A percentile compares a stretch with the other conserved stretches of the same genome.
phyloP scores from a whole-genome alignment of 495 filamentous ascomycete genomes.

The Paragyromitra xinjiangensis region DNA sequence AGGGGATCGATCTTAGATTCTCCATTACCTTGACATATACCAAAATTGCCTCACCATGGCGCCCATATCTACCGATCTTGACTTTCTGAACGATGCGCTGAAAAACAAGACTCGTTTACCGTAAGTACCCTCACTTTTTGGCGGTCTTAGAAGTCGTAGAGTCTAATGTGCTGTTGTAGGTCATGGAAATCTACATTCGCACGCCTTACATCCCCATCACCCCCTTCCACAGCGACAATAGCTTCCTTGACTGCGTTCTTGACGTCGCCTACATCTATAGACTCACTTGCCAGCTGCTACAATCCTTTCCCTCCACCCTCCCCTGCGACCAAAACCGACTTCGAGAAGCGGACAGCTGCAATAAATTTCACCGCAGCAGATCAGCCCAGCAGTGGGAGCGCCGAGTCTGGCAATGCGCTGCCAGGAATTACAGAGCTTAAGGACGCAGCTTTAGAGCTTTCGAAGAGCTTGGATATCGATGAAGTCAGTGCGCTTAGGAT shows the following conservation, averaged over 20 bases:
- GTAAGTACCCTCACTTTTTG: conserved; percentile 26
- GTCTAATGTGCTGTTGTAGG: conserved; percentile 31
- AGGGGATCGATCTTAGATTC: conserved; percentile 16
- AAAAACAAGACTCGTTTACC: conserved; percentile 56
- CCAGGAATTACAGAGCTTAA: conserved; percentile 76
- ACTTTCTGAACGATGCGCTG: conserved; percentile 56
- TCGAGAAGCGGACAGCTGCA: conserved; percentile 88
- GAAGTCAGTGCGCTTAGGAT: conserved; percentile 84
- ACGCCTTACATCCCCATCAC: conserved; percentile 50
- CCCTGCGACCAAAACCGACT: conserved; percentile 71
- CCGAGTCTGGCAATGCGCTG: conserved; percentile 28
- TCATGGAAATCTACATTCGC: conserved; percentile 57
- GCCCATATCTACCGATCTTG: conserved; percentile 52
- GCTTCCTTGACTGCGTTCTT: conserved; percentile 59
- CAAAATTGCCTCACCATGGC: conserved; percentile 46
- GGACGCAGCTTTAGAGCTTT: conserved; percentile 84
- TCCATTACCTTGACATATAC: conserved; percentile 14
- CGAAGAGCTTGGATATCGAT: conserved; percentile 76
- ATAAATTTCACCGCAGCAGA: conserved; percentile 80
- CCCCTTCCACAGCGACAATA: conserved; percentile 44
- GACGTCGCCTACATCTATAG: conserved; percentile 71
- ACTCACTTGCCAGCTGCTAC: conserved; percentile 47
- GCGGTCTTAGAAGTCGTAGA: conserved; percentile 1
- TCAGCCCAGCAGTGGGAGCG: conserved; percentile 55
- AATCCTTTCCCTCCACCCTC: conserved; percentile 68